A percentile compares a stretch with the other conserved stretches of the same genome.
Evolutionary conservation across 768 basidiomycete genomes (phyloP).

Genomic region (Lentinula aciculospora): DNA sequence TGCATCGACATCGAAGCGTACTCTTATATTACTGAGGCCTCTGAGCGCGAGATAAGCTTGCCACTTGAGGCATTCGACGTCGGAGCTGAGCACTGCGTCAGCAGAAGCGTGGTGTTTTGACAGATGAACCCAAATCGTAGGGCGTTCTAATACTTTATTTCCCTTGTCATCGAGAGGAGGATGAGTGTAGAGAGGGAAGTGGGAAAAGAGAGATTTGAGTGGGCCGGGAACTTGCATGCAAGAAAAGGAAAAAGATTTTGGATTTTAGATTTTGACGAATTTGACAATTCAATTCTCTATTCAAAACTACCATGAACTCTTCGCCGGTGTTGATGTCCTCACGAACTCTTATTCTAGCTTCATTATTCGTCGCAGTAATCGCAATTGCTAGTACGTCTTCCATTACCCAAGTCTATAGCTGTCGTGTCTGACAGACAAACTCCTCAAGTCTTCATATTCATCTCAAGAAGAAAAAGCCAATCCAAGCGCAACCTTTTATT

Average conservation of each 20-base stretch:
- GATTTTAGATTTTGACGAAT: too few species aligned
- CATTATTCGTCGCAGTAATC: not conserved
- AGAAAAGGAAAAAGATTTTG: not conserved
- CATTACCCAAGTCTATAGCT: not conserved
- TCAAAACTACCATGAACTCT: not conserved
- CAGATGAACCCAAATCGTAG: slow-evolving; percentile 65
- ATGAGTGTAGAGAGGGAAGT: slow-evolving; percentile 56
- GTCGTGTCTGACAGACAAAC: not conserved
- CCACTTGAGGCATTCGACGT: slow-evolving; percentile 85
- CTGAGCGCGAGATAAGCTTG: slow-evolving; percentile 59
- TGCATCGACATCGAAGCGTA: slow-evolving; percentile 65
- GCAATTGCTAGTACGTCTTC: not conserved
- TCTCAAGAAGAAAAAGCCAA: slow-evolving; percentile 36
- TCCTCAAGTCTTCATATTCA: slow-evolving; percentile 36
- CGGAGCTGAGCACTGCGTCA: not conserved
- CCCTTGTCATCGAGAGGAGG: slow-evolving; percentile 30
- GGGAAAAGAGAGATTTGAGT: slow-evolving; percentile 45
- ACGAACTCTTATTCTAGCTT: slow-evolving; percentile 1
- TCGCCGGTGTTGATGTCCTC: not conserved
- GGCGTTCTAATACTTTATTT: slow-evolving; percentile 18
- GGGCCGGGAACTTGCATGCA: slow-evolving; percentile 27
- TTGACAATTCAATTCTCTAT: not conserved
- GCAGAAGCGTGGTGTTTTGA: not conserved
- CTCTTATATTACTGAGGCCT: slow-evolving; percentile 40
- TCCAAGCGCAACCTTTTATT: slow-evolving; percentile 58